phyloP scores from a whole-genome alignment of 345 rosid genomes.

The Pistacia vera region DNA sequence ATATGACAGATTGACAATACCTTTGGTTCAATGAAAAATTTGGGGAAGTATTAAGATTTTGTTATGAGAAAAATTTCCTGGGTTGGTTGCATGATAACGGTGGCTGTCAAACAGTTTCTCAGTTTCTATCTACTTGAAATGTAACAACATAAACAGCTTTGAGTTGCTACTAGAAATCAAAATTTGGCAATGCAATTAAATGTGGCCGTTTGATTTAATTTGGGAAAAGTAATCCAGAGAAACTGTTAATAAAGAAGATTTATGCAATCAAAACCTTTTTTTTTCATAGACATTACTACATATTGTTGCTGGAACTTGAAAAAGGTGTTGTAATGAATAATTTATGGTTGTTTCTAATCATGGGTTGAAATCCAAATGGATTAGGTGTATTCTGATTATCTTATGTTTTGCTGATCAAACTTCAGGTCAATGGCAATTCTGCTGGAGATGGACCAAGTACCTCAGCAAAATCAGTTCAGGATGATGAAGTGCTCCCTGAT shows the following conservation, averaged over 20 bases:
- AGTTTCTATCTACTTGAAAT: neutral
- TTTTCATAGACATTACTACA: neutral
- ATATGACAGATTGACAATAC: neutral
- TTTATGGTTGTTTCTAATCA: neutral
- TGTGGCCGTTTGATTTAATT: neutral
- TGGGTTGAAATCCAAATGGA: neutral
- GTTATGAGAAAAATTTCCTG: neutral
- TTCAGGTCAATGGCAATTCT: conserved; percentile 36
- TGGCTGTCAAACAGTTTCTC: neutral
- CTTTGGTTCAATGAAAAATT: neutral
- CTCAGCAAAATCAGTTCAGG: conserved; percentile 19
- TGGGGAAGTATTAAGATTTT: neutral
- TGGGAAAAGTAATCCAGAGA: neutral
- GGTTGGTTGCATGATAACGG: neutral
- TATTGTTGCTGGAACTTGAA: neutral
- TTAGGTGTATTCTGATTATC: neutral
- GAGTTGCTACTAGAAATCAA: neutral
- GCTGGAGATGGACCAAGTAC: conserved; percentile 30
- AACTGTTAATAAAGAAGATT: neutral
- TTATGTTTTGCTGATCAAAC: conserved; percentile 1
- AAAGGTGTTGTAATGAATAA: neutral
- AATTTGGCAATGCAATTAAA: neutral
- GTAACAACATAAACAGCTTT: neutral
- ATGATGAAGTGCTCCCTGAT: conserved; percentile 22
- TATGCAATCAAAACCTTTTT: neutral